Evolutionary conservation across 257 asterid genomes (phyloP), one percentile per base, ranked within the genome.

Genomic region (Nicotiana tomentosiformis): DNA sequence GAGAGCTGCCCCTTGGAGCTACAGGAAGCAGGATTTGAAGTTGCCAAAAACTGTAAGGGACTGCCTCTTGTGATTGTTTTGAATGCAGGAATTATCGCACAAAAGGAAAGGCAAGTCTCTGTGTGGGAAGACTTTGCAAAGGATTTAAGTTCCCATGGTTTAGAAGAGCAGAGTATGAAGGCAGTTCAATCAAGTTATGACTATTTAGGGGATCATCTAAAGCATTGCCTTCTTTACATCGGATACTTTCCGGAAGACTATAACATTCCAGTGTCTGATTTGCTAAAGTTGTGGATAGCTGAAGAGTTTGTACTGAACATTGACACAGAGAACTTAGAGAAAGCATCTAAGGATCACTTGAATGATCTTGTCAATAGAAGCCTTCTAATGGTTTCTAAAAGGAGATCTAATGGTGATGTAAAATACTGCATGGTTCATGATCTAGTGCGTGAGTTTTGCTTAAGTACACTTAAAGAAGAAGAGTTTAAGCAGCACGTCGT

Each of bases 311-410:
- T 78, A 1, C 58, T 18, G 7, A 18, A 37, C n/a, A 46, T n/a
- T 1, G 11, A 49, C 35, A 15, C 9, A 3, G 53, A 18, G 32
- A 70, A 37, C 37, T 1, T 84, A 46, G 85, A 76, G 55, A 57
- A 56, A 12, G 29, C 39, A 5, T 83, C 82, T 2, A 32, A 84
- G n/a, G 78, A 65, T 10, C 81, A 26, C 29, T 84, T 84, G 53
- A 74, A 10, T n/a, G 78, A 84, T 70, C 82, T 84, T 3, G 39
- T 84, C 3, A 65, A 16, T 26, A 80, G 79, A 53, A 84, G 82
- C 30, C 81, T 84, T 37, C 14, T 81, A 26, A 30, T 81, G 4
- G 84, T 76, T 29, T n/a, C 29, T 15, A 57, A 79, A 70, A 61
- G 65, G 68, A 68, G 74, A 69, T 26, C 68, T 9, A 77, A 56